Base-by-base conservation (phyloP, 169 alveolate genomes). In the Eimeria falciformis region DNA sequence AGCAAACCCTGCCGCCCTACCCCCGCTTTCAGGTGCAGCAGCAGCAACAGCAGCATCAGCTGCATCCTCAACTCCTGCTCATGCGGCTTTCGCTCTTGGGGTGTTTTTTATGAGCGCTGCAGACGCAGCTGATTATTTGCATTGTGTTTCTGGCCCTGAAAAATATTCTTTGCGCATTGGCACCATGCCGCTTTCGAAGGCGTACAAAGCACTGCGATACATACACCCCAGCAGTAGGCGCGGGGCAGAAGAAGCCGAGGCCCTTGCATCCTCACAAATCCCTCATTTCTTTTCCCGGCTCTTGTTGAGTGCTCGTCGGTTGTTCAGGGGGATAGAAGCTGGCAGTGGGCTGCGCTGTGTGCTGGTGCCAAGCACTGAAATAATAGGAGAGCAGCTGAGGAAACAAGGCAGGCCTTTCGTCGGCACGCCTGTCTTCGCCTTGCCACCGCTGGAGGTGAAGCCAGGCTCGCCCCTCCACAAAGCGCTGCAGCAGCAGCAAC, bases 211-310 rank as follows among this genome's bases (percentile, higher is more conserved):
- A 23, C 65, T 75, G 5, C 85, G 85, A 43, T 75, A 75, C 40
- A 29, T 75, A 40, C 66, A 75, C 85, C 37, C 66, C 58, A 43
- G 65, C 65, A 65, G 85, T 43, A 21, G 85, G 29, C 85, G 55
- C n/a, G 85, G 37, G n/a, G 85, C 85, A 75, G 85, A 40, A 46
- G 83, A 29, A 43, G 83, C 53, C 21, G 58, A 18, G 4, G 81
- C 81, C n/a, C n/a, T n/a, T n/a, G n/a, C n/a, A n/a, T n/a, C n/a
- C n/a, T n/a, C n/a, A n/a, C n/a, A n/a, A n/a, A 50, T 50, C 14
- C 14, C 14, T 11, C 14, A 7, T 7, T 14, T 50, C 62, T 50
- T 50, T 50, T 11, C n/a, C n/a, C 62, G 62, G 14, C n/a, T n/a
- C n/a, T n/a, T n/a, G n/a, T n/a, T n/a, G n/a, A n/a, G n/a, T n/a